Base-by-base conservation (phyloP, 257 asterid species). In the Solanum ahanhuiri region DNA sequence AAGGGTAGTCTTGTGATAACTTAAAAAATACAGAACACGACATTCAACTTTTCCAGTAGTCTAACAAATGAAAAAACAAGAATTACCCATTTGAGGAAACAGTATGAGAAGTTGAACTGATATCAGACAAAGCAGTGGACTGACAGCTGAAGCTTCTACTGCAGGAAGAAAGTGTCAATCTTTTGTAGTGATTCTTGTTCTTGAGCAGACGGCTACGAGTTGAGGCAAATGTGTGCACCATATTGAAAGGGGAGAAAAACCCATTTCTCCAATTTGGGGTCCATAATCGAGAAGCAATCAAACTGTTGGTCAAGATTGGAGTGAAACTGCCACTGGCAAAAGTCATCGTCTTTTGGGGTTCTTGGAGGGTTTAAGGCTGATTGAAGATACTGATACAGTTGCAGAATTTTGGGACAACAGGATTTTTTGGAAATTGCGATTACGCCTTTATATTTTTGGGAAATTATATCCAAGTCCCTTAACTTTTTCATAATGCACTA, bases 51-150 rank as follows among this genome's bases (percentile, higher is more conserved):
- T 7, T 43, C 8, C 64, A 77, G 60, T 12, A 79, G 66, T 43
- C 30, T 7, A 25, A 41, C 60, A 76, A 76, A 76, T 45, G 43
- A 17, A 51, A 48, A 87, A 58, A 15, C 12, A 86, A 90, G 64
- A 67, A 63, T 41, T 92, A 96, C 99, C 97, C 90, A 88, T 87
- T 87, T 30, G 93, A 90, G 84, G 87, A 76, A 70, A 91, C 86
- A 72, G 81, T n/a, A 67, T 90, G 83, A 43, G 91, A 79, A 82
- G 67, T 71, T 34, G 92, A 86, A 79, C 10, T 84, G 79, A 86
- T 79, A 85, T 93, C 93, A 33, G 93, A 88, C 81, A 88, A 43
- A 35, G 91, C 91, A 22, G 91, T 39, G 60, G 90, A 71, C 51
- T 87, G 86, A 87, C 89, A 93, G 87, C 89, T 85, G 9, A 89